These are phyloP conservation scores for Citrus sinensis DNA, from an alignment of 345 rosid genomes.

Conservation along the genomic window DNA sequence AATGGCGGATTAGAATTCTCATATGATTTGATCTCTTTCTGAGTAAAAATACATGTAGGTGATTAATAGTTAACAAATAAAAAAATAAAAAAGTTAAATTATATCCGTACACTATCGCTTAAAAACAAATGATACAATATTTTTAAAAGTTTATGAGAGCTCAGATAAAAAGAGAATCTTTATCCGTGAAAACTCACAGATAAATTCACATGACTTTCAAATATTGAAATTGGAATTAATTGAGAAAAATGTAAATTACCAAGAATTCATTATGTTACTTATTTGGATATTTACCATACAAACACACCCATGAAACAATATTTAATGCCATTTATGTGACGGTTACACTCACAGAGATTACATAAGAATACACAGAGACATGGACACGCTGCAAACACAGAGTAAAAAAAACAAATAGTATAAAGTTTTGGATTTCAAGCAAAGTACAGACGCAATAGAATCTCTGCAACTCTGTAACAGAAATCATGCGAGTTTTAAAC, in stretches of 20 bases:
- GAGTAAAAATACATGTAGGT: too few relatives aligned
- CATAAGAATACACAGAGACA: background rate
- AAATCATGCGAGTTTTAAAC: background rate
- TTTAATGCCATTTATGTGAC: background rate
- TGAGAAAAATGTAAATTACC: background rate
- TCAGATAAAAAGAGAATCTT: accelerated
- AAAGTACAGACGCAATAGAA: background rate
- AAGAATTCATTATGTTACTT: background rate
- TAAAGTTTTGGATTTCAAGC: too few relatives aligned
- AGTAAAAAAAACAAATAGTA: too few relatives aligned
- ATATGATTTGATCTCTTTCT: accelerated
- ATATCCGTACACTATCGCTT: accelerated
- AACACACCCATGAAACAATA: background rate
- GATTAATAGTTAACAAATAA: too few relatives aligned
- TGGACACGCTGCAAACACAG: background rate
- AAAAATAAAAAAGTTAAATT: too few relatives aligned
- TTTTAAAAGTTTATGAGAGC: accelerated
- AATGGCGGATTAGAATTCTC: too few relatives aligned
- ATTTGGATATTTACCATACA: conserved; percentile 10
- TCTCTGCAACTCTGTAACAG: background rate
- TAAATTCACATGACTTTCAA: background rate
- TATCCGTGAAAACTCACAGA: background rate
- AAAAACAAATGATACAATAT: accelerated
- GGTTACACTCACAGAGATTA: background rate
- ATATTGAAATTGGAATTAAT: background rate